These are phyloP conservation scores for Neospora caninum DNA, from an alignment of 169 alveolate genomes.

Conservation along the genomic window DNA sequence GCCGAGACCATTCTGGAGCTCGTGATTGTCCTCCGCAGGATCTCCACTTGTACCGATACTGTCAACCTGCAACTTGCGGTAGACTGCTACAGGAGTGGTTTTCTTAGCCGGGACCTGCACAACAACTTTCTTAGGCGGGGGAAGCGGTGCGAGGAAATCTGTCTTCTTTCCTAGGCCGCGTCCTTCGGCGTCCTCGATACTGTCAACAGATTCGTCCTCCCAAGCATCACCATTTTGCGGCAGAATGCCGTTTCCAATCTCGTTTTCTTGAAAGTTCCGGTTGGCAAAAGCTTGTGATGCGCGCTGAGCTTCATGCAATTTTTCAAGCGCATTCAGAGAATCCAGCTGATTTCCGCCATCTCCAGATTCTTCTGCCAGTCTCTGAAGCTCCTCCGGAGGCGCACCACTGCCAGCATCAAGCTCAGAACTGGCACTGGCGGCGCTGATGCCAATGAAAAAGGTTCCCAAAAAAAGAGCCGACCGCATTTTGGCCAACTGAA, in stretches of 20 bases:
- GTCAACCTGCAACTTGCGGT: neutral
- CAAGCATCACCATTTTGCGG: neutral
- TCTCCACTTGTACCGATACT: neutral
- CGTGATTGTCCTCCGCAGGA: neutral
- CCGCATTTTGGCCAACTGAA: slow-evolving; percentile 23
- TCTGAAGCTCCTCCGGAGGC: neutral
- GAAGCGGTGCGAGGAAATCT: neutral
- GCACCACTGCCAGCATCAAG: neutral
- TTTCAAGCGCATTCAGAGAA: neutral
- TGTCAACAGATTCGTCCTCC: neutral
- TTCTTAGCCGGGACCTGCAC: neutral
- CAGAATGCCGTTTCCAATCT: neutral
- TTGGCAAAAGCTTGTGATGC: slow-evolving; percentile 2
- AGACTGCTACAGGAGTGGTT: neutral
- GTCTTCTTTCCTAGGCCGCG: neutral
- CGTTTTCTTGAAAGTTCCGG: neutral
- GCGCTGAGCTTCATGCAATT: slow-evolving; percentile 5
- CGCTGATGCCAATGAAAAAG: neutral
- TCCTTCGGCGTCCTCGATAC: neutral
- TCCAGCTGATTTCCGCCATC: neutral
- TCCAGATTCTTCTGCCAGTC: neutral
- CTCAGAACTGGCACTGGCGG: neutral
- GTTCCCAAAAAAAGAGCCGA: neutral
- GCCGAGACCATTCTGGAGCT: neutral
- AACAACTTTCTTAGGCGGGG: neutral